phyloP scores from a whole-genome alignment of 352 stramenopile genomes.

The Saprolegnia diclina region DNA sequence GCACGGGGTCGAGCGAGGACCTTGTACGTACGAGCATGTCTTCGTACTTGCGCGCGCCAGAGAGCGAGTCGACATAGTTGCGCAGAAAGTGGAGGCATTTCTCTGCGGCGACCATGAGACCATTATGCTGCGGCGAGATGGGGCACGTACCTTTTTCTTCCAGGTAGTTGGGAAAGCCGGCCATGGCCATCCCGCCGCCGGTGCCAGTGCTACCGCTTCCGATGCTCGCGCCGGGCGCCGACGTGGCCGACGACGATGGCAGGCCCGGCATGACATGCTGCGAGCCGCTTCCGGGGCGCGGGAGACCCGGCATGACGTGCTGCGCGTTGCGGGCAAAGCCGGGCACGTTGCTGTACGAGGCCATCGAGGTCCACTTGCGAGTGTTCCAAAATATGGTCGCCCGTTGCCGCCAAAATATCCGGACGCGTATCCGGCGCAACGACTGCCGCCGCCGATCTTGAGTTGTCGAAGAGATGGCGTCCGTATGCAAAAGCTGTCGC shows the following conservation, averaged over 20 bases:
- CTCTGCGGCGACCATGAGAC: constrained; percentile 30
- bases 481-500: too few relatives aligned
- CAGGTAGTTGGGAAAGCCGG: constrained; percentile 33
- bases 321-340: not conserved
- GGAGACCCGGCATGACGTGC: not conserved
- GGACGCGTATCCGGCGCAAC: not conserved
- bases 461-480: too few relatives aligned
- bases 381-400: not conserved
- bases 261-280: too few relatives aligned
- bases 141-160: constrained; percentile 44
- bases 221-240: not conserved
- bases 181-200: not conserved
- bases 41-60: constrained; percentile 71
- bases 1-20: not conserved
- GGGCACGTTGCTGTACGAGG: not conserved
- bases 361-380: not conserved
- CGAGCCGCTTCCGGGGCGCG: too few relatives aligned
- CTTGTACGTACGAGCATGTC: constrained; percentile 58
- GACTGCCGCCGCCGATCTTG: too few relatives aligned
- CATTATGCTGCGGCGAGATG: not conserved
- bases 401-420: constrained; percentile 16
- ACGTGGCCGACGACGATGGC: too few relatives aligned
- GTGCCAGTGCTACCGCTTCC: not conserved
- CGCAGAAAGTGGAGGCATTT: constrained; percentile 73
- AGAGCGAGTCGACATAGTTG: constrained; percentile 70